Evolutionary conservation across 192 early-diverging fungal species (phyloP), one percentile per base, ranked within the genome.

Genomic region (Paraglomus occultum): DNA sequence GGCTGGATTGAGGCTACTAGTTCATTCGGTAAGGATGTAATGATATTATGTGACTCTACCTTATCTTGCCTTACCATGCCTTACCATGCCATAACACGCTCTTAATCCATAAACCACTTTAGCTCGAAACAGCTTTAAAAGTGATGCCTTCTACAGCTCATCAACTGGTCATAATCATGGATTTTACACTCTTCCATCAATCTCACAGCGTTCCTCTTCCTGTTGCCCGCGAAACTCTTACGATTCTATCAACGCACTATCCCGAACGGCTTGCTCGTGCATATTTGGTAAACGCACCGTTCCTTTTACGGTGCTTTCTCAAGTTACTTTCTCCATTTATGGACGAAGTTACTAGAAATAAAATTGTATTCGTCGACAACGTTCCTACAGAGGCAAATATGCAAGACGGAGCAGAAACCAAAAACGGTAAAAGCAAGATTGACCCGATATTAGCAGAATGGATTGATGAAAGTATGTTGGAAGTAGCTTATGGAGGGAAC

Each of bases 211-310:
- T 31, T 31, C 31, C 31, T 20, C 20, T 20, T 0, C 51, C 55
- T 10, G 55, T 58, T 3, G 55, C 55, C 31, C 31, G 11, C 14
- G 55, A 58, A 40, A 58, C 55, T 10, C 9, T 58, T 3, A 10
- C 14, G 2, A 58, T 58, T 40, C 6, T 58, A 40, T 39, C 55
- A 14, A n/a, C 55, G 17, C 55, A 58, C n/a, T 58, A 58, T 40
- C 55, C 55, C 5, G 55, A 58, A 40, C n/a, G 55, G 10, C 17
- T 58, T 12, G 55, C 55, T 40, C 55, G 55, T 40, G 55, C 55
- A 10, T 58, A 7, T 58, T 10, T 58, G 14, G 14, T 58, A 12
- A 58, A 58, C 55, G 55, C 55, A 17, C 55, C 55, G 10, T 14
- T 7, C 10, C 31, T 40, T 14, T 11, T 58, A 40, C 55, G 55